Conservation (phyloP, 2,329 filamentous ascomycete genomes). For the Myriangium duriaei region DNA sequence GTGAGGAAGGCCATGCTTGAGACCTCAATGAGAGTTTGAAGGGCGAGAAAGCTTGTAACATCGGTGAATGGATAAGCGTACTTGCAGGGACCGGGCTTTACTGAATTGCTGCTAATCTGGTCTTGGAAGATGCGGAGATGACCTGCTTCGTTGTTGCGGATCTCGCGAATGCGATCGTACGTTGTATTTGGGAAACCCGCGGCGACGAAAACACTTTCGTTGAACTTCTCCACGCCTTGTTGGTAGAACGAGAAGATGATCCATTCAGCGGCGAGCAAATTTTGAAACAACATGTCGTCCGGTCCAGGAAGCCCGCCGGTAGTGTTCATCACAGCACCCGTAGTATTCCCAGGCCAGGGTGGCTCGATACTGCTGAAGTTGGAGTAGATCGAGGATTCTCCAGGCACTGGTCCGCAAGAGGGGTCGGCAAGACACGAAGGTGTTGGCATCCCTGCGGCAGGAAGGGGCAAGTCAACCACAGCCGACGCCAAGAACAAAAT, state of each 20-base stretch:
- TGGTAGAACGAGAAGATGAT: slow-evolving; percentile 35
- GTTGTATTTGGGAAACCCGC: slow-evolving; percentile 29
- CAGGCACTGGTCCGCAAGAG: too few relatives aligned
- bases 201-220: slow-evolving; percentile 22
- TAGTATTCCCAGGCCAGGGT: slow-evolving; percentile 28
- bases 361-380: slow-evolving; percentile 21
- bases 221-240: slow-evolving; percentile 30
- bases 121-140: slow-evolving; percentile 35
- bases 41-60: slow-evolving; percentile 18
- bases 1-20: slow-evolving; percentile 30
- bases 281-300: slow-evolving; percentile 34
- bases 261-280: slow-evolving; percentile 34
- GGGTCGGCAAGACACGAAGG: too few relatives aligned
- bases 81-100: slow-evolving; percentile 29
- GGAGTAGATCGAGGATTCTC: too few relatives aligned
- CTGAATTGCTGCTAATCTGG: slow-evolving; percentile 28
- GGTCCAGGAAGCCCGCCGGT: slow-evolving; percentile 21
- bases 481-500: too few relatives aligned
- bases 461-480: too few relatives aligned
- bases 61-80: slow-evolving; percentile 21
- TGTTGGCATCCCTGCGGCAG: too few relatives aligned
- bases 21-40: slow-evolving; percentile 27
- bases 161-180: slow-evolving; percentile 28
- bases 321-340: slow-evolving; percentile 22
- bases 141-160: slow-evolving; percentile 35